A percentile compares a stretch with the other conserved stretches of the same genome.
Conservation (phyloP, 208 protist species). For the Trypanosoma platydactyli region DNA sequence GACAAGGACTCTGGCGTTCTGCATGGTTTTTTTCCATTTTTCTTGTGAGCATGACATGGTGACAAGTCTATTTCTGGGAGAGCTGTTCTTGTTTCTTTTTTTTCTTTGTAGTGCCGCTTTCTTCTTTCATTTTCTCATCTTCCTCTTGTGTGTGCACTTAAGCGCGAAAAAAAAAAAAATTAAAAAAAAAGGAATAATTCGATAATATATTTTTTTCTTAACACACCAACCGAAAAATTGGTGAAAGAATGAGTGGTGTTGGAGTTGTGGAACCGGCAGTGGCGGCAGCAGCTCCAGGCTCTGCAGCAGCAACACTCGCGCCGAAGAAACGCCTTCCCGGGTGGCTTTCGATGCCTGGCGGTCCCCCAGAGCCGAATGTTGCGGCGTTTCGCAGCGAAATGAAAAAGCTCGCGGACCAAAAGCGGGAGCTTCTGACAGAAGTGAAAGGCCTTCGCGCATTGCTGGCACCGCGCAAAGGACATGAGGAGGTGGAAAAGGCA, state of each 20-base stretch:
- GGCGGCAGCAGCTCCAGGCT: no score
- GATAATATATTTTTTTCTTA: neutral
- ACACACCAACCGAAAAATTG: neutral
- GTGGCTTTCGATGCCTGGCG: conserved; percentile 68
- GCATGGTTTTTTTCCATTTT: no score
- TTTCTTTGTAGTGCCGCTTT: no score
- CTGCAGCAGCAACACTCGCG: conserved; percentile 1
- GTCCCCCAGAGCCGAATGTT: conserved; percentile 49
- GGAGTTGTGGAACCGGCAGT: neutral
- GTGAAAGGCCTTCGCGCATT: conserved; percentile 63
- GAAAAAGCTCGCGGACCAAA: conserved; percentile 40
- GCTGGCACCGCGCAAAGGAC: conserved; percentile 37
- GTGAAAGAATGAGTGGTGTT: neutral
- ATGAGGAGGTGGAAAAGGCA: conserved; percentile 32
- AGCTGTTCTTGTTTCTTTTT: no score
- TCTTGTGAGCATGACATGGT: no score
- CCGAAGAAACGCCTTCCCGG: conserved; percentile 26
- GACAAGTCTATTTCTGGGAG: no score
- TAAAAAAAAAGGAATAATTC: neutral
- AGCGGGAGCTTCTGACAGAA: conserved; percentile 46
- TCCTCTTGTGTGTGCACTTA: no score
- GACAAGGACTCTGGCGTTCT: no score
- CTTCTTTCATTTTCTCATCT: no score
- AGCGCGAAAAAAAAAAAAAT: neutral
- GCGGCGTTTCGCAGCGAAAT: conserved; percentile 43